Evolutionary conservation across 2,329 filamentous ascomycete genomes (phyloP).

Genomic region (Cladophialophora yegresii): DNA sequence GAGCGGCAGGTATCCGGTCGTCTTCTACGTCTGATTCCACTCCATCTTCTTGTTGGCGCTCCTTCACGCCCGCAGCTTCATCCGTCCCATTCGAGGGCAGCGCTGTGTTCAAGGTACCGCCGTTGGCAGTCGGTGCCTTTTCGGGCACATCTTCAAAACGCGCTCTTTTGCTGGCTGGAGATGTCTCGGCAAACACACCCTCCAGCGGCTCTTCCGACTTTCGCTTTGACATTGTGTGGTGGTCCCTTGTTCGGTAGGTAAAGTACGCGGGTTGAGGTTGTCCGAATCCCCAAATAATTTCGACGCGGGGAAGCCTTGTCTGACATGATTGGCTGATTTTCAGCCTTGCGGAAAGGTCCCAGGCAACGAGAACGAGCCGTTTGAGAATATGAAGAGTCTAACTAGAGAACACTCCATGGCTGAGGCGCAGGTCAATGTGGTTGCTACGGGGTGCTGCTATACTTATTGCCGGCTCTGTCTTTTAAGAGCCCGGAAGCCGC

Average conservation of each 20-base stretch:
- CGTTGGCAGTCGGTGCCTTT: constrained; percentile 25
- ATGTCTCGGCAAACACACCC: constrained; percentile 40
- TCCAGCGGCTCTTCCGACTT: constrained; percentile 50
- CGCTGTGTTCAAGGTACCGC: not conserved
- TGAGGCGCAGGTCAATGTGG: not conserved
- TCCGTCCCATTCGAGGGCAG: constrained; percentile 9
- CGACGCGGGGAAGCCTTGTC: constrained; percentile 22
- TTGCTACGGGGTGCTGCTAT: not conserved
- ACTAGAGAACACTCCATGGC: too few species aligned
- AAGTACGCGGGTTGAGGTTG: not conserved
- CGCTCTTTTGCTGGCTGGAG: constrained; percentile 50
- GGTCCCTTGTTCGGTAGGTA: not conserved
- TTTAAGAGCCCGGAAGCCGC: not conserved
- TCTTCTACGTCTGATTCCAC: constrained; percentile 43
- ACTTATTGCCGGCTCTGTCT: not conserved
- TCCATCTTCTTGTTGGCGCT: constrained; percentile 40
- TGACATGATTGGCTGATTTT: constrained; percentile 17
- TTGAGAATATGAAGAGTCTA: not conserved
- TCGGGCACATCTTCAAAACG: constrained; percentile 45
- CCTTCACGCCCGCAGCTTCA: constrained; percentile 13
- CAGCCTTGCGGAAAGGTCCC: not conserved
- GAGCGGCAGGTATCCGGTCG: constrained; percentile 43
- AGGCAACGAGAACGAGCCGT: not conserved
- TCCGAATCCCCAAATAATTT: constrained; percentile 7
- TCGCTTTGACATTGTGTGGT: constrained; percentile 48